Percentiles rank a stretch among this genome's conserved stretches.
phyloP scores from a whole-genome alignment of 2,329 filamentous ascomycete genomes.

The Aspergillus ustus region DNA sequence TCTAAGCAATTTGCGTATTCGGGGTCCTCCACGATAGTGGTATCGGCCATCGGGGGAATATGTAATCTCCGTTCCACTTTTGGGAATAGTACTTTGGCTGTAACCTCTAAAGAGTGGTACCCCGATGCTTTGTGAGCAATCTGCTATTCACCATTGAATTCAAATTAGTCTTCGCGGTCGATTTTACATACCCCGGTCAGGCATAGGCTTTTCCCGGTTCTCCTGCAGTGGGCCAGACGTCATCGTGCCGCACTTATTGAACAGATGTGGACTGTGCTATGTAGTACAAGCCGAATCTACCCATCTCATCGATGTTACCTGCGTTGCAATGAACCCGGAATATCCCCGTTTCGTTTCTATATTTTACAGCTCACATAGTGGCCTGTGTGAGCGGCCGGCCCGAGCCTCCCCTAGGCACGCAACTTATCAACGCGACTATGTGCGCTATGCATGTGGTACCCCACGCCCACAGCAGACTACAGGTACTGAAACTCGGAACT shows the following conservation, averaged over 20 bases:
- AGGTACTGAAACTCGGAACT: background rate
- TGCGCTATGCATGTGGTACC: constrained; percentile 20
- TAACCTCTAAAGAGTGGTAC: background rate
- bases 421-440: constrained; percentile 7
- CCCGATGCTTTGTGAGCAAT: background rate
- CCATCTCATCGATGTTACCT: background rate
- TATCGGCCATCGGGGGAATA: background rate
- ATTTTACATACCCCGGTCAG: background rate
- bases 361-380: constrained; percentile 4
- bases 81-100: background rate
- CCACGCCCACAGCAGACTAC: constrained; percentile 5
- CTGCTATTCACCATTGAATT: background rate
- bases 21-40: background rate
- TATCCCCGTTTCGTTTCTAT: background rate
- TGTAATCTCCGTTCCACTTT: background rate
- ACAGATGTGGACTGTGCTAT: background rate
- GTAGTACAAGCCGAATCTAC: background rate
- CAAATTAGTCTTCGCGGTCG: no score
- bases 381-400: constrained; percentile 24
- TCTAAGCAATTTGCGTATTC: background rate
- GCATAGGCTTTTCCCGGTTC: background rate
- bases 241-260: background rate
- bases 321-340: background rate
- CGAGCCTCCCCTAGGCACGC: constrained; percentile 28
- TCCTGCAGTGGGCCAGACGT: background rate